Base-by-base conservation (phyloP, 2,329 filamentous ascomycete genomes). In the Penicillium sp. region DNA sequence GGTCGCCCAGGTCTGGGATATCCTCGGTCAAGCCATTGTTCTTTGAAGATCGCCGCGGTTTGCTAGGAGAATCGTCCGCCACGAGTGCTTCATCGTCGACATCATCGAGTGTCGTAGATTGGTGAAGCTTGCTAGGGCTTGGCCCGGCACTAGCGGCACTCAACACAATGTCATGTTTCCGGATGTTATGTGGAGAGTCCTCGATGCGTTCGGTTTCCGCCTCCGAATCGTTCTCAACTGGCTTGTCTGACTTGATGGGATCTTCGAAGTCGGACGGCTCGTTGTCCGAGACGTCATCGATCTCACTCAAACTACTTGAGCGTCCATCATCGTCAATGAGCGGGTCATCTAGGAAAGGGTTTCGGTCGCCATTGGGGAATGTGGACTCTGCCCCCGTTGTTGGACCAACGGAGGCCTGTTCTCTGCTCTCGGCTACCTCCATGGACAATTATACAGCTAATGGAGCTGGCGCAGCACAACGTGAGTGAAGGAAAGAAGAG, bases 131-230 rank as follows among this genome's bases (percentile, higher is more conserved):
- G 75, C 84, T 90, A 3, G 87, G 86, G 48, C 83, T 88, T 57
- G 79, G 80, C 60, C 85, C 82, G 56, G 81, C 62, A 48, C 72
- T 77, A 52, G 77, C 75, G 48, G 77, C 75, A 63, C 77, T 79
- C 55, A 84, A 68, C 38, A 83, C 75, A 9, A 85, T 79, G 60
- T 84, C 79, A 60, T 78, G 76, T 60, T 80, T 77, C 41, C 82
- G 77, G 63, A 77, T 71, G 62, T 77, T 86, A 55, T 82, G 81
- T 17, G 90, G 89, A n/a, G 88, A 95, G 63, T 87, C 83, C 64
- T 93, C 93, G 53, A 98, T 78, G 52, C 93, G 84, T 71, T 96
- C 90, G 2, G 91, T 97, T 71, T 96, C 91, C 31, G 91, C 91
- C 70, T 97, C 91, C 3, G 90, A 85, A 60, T 86, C 83, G 48